These are phyloP conservation scores for Ophiostoma quercus DNA, from an alignment of 2,329 filamentous ascomycete species.

Conservation along the genomic window DNA sequence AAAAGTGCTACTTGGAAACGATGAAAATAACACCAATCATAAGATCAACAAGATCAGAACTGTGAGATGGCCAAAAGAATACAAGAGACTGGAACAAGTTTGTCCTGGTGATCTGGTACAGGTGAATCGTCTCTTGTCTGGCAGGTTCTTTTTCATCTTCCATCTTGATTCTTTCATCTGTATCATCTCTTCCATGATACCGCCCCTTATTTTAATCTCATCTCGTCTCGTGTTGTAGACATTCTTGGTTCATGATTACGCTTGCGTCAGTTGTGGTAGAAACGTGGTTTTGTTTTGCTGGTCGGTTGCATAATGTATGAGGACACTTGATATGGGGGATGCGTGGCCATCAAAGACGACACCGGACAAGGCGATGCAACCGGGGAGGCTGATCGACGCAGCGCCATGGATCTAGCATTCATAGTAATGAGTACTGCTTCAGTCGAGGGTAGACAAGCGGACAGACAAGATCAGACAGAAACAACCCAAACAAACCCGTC, in stretches of 20 bases:
- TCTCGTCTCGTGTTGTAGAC: neutral
- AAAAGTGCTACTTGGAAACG: no score
- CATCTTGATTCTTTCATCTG: no score
- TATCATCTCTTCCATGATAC: neutral
- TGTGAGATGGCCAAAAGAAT: no score
- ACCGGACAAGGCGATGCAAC: neutral
- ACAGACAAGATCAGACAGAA: neutral
- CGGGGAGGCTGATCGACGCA: neutral
- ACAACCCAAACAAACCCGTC: neutral
- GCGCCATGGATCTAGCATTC: neutral
- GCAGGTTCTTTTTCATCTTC: no score
- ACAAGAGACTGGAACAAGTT: neutral
- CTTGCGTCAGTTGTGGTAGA: neutral
- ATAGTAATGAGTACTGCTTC: no score
- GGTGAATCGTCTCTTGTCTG: no score
- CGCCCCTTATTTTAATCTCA: neutral
- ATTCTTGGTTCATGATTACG: neutral
- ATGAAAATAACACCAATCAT: no score
- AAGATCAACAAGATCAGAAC: no score
- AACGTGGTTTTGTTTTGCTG: neutral
- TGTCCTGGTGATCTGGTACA: neutral
- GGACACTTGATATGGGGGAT: neutral
- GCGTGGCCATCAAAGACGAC: neutral
- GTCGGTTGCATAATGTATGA: neutral
- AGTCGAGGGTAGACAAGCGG: no score